Percentiles rank a stretch among this genome's conserved stretches.
Evolutionary conservation across 1,284 basidiomycete genomes (phyloP).

Genomic region (Austroboletus niveus): DNA sequence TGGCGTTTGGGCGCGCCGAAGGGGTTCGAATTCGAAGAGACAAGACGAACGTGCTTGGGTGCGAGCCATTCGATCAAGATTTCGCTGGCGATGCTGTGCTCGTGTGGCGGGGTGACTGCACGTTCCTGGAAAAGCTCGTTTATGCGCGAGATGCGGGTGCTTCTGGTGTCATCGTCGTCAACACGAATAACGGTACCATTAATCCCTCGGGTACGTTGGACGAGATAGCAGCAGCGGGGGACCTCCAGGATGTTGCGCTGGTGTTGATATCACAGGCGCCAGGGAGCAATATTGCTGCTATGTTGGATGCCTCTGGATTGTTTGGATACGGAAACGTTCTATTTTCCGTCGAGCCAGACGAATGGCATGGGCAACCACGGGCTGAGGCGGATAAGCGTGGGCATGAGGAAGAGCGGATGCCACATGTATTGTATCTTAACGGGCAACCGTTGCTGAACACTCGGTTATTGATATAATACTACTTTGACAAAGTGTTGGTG

Average conservation of each 20-base stretch:
- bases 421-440: conserved; percentile 69
- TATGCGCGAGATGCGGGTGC: conserved; percentile 66
- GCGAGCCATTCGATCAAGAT: conserved; percentile 47
- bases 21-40: conserved; percentile 55
- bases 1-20: conserved; percentile 47
- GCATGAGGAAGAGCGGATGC: conserved; percentile 17
- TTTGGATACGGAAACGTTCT: conserved; percentile 49
- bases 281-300: conserved; percentile 50
- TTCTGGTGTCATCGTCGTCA: conserved; percentile 71
- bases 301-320: conserved; percentile 52
- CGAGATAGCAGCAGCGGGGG: conserved; percentile 57
- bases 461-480: conserved; percentile 53
- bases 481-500: not conserved
- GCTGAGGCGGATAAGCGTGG: conserved; percentile 10
- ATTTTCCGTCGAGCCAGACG: conserved; percentile 48
- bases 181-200: conserved; percentile 54
- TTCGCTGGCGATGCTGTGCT: conserved; percentile 55
- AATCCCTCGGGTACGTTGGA: conserved; percentile 64
- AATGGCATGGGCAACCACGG: conserved; percentile 27
- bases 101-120: conserved; percentile 70
- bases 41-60: conserved; percentile 54
- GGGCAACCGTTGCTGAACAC: conserved; percentile 76
- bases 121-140: conserved; percentile 78
- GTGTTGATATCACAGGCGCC: conserved; percentile 55
- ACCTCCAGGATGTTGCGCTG: conserved; percentile 56